Base-by-base conservation (phyloP, 2,329 filamentous ascomycete genomes). In the Elsinoe batatas region DNA sequence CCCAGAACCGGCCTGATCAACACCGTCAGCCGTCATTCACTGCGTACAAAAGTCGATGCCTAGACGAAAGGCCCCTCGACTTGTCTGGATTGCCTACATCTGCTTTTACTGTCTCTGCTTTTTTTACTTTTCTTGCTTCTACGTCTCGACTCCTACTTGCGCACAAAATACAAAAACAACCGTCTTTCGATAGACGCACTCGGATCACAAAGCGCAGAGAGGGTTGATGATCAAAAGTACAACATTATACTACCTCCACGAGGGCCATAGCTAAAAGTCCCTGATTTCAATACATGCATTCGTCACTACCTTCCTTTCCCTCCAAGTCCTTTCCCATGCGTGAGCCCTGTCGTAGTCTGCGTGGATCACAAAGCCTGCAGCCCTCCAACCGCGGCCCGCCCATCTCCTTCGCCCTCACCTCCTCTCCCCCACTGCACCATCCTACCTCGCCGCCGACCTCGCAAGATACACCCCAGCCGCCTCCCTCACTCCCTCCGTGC, bases 391-490 rank as follows among this genome's bases (percentile, higher is more conserved):
- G 11, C 15, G 15, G 18, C 46, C 26, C 46, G 5, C 10, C 17
- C 10, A 5, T 10, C 26, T 8, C 26, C 26, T 30, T 35, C 46
- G 30, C 11, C 4, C 11, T 2, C 46, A 32, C n/a, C n/a, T n/a
- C n/a, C n/a, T 32, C 26, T 18, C 37, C 6, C 37, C 37, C 17
- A 30, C 26, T 7, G 7, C n/a, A 37, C 33, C 10, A 30, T 53
- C 12, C 50, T 58, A 60, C 36, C 53, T 40, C 12, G 42, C 50
- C 57, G 57, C 58, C 37, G 56, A 42, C 63, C 72, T 76, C 20
- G 78, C 77, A 63, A 84, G 71, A 76, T 79, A 81, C 60, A 84
- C 72, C 22, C 79, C 76, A 49, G 84, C 81, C 44, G 79, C 79
- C 67, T 84, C 81, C 61, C 73, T 76, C 3, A 83, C 83, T 56